phyloP scores from a whole-genome alignment of 1,139 yeast species.

The Geotrichum restrictum region DNA sequence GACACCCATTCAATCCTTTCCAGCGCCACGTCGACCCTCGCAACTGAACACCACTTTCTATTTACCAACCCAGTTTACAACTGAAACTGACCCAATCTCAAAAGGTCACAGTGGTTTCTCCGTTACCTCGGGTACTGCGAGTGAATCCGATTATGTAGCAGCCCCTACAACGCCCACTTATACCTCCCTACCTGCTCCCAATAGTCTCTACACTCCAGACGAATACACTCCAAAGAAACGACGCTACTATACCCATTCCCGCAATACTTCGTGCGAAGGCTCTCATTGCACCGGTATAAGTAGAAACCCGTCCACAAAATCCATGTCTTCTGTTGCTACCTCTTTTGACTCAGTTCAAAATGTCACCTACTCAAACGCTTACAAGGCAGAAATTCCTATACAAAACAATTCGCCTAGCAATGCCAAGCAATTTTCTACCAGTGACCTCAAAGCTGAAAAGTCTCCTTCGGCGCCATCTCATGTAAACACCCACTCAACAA shows the following conservation, averaged over 20 bases:
- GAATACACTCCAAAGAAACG: not conserved
- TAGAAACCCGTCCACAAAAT: constrained; percentile 16
- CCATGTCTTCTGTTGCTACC: constrained; percentile 27
- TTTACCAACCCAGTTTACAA: too few relatives aligned
- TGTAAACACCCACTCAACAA: constrained; percentile 2
- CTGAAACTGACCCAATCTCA: not conserved
- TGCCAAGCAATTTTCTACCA: constrained; percentile 3
- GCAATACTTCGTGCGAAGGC: not conserved
- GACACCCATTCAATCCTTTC: too few relatives aligned
- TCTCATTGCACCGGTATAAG: constrained; percentile 2
- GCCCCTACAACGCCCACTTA: not conserved
- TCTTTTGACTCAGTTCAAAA: constrained; percentile 23
- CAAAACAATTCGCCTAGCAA: not conserved
- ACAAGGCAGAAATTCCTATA: not conserved
- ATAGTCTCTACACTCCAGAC: not conserved
- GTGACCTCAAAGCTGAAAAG: constrained; percentile 5
- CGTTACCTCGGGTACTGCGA: not conserved
- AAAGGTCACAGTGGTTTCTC: not conserved
- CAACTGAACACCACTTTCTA: too few relatives aligned
- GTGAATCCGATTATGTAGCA: not conserved
- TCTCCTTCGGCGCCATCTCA: constrained; percentile 6
- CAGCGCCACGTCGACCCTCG: too few relatives aligned
- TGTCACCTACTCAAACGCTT: not conserved
- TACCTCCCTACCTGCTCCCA: not conserved
- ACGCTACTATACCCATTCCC: not conserved